Percentiles rank a stretch among this genome's conserved stretches.
These are phyloP conservation scores for Keqinozyma sinolaborantium DNA, from an alignment of 1,139 yeast genomes.

Conservation along the genomic window DNA sequence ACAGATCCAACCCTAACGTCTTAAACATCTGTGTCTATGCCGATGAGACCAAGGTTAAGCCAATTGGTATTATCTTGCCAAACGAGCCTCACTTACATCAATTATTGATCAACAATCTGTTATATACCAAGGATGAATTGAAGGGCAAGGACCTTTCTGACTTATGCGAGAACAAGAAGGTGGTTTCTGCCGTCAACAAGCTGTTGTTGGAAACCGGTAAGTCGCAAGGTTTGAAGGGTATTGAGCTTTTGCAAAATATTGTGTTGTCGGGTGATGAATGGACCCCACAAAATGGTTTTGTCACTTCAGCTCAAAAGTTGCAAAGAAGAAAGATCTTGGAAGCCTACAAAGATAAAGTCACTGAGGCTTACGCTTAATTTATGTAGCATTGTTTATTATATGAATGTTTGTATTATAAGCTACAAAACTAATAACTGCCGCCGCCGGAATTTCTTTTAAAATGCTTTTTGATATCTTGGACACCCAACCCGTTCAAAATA, in stretches of 20 bases:
- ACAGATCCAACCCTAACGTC: constrained; percentile 79
- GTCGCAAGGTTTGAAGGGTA: constrained; percentile 77
- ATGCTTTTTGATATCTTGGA: constrained; percentile 39
- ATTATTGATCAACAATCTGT: constrained; percentile 50
- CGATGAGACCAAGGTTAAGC: constrained; percentile 80
- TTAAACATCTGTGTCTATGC: constrained; percentile 90
- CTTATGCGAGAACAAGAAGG: constrained; percentile 53
- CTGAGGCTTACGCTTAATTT: constrained; percentile 39
- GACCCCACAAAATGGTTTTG: constrained; percentile 95
- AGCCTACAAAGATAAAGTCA: constrained; percentile 57
- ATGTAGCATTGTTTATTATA: constrained; percentile 1
- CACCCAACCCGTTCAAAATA: constrained; percentile 38
- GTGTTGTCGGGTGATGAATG: constrained; percentile 87
- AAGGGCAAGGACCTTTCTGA: constrained; percentile 45
- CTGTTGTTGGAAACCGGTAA: constrained; percentile 72
- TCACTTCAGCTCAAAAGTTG: constrained; percentile 93
- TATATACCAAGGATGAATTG: constrained; percentile 46
- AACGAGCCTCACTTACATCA: constrained; percentile 63
- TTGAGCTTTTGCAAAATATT: constrained; percentile 78
- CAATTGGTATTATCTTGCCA: constrained; percentile 88
- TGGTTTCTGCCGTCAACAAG: constrained; percentile 53
- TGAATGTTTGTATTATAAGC: constrained; percentile 3
- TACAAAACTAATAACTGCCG: too few relatives aligned
- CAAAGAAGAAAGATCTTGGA: constrained; percentile 89
- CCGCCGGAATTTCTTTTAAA: constrained; percentile 41